Percentiles rank a stretch among this genome's conserved stretches.
Conservation (phyloP, 169 alveolate genomes). For the Nephromyces sp. region DNA sequence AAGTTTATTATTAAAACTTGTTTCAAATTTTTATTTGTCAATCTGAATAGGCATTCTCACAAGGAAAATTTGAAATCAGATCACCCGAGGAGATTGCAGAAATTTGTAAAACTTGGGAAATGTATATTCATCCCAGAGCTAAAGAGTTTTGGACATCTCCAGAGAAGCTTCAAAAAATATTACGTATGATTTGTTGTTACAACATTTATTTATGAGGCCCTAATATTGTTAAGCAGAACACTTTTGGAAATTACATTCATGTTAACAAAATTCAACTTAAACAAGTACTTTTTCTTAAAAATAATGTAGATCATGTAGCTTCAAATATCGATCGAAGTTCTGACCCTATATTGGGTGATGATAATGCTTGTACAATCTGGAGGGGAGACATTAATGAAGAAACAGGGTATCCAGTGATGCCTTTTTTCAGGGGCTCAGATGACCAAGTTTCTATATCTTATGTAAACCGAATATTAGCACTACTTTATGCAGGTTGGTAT, state of each 20-base stretch:
- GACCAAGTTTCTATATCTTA: slow-evolving; percentile 62
- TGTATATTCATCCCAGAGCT: slow-evolving; percentile 82
- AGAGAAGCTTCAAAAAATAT: slow-evolving; percentile 60
- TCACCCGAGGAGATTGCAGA: slow-evolving; percentile 71
- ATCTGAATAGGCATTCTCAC: too few species aligned
- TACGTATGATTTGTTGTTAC: slow-evolving; percentile 39
- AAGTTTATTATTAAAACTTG: too few species aligned
- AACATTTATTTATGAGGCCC: not conserved
- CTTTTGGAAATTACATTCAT: not conserved
- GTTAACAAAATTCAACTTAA: not conserved
- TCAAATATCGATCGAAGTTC: slow-evolving; percentile 60
- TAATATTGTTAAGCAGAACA: not conserved
- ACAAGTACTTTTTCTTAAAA: not conserved
- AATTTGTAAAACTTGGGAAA: slow-evolving; percentile 75
- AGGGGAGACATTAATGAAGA: slow-evolving; percentile 64
- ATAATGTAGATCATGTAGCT: slow-evolving; percentile 61
- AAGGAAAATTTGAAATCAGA: slow-evolving; percentile 51
- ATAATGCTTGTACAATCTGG: slow-evolving; percentile 75
- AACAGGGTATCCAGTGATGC: slow-evolving; percentile 70
- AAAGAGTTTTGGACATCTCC: slow-evolving; percentile 74
- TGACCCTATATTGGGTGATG: slow-evolving; percentile 79
- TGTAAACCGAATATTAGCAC: slow-evolving; percentile 74
- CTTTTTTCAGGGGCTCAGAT: slow-evolving; percentile 66
- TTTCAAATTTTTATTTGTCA: too few species aligned
- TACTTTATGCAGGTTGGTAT: slow-evolving; percentile 75